Conservation (phyloP, 345 rosid genomes). For the Punica granatum region DNA sequence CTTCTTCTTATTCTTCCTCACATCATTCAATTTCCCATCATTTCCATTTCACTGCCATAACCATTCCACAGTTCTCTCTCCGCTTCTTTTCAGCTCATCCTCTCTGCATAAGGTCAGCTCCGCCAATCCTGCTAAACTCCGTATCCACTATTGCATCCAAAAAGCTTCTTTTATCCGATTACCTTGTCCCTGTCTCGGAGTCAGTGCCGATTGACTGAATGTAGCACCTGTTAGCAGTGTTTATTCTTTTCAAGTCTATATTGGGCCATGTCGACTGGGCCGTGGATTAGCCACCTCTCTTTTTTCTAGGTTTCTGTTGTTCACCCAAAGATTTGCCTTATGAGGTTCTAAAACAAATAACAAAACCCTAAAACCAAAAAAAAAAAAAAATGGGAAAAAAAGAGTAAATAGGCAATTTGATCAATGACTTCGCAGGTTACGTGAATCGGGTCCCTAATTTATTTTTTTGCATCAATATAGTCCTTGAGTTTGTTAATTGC, state of each 20-base stretch:
- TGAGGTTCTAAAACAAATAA: background rate
- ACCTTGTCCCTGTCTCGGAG: no score
- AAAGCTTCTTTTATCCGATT: background rate
- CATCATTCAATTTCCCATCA: background rate
- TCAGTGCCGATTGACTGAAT: background rate
- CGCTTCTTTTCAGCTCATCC: background rate
- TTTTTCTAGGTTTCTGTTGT: background rate
- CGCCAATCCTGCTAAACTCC: background rate
- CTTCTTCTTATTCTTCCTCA: background rate
- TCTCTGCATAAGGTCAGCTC: background rate
- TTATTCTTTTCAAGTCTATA: background rate
- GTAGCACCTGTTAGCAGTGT: no score
- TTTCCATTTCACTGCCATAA: background rate
- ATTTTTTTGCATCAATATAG: no score
- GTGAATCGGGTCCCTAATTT: no score
- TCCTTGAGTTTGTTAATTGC: no score
- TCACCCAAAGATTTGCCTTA: background rate
- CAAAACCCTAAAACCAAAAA: background rate
- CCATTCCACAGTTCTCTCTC: background rate
- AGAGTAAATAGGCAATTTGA: no score
- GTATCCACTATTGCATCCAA: background rate
- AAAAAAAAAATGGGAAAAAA: no score
- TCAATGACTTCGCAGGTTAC: no score
- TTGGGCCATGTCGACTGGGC: no score
- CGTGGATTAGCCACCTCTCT: background rate